Conservation (phyloP, 306 rosid genomes). For the Hippophae tibetana region DNA sequence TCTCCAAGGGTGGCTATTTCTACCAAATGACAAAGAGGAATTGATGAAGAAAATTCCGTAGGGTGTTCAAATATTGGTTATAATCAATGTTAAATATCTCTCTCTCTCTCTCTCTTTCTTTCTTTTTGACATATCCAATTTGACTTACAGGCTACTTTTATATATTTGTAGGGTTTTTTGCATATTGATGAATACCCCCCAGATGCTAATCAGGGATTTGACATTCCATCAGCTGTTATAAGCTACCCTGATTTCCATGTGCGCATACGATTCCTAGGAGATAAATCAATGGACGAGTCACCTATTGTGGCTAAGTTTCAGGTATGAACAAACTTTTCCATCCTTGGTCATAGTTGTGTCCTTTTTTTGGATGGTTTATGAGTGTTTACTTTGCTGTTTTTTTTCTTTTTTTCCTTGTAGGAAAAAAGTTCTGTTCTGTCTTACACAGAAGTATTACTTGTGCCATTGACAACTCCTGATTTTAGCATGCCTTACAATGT, state of each 20-base stretch:
- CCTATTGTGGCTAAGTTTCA: constrained; percentile 63
- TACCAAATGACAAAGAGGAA: no score
- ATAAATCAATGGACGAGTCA: constrained; percentile 35
- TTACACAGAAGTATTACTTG: constrained; percentile 80
- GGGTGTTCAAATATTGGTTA: no score
- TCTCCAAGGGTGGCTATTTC: no score
- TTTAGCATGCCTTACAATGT: constrained; percentile 97
- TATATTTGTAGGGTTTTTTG: constrained; percentile 62
- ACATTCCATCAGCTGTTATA: constrained; percentile 88
- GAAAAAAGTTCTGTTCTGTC: constrained; percentile 53
- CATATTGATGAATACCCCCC: constrained; percentile 96
- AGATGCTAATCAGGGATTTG: constrained; percentile 94
- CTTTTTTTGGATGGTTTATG: background rate
- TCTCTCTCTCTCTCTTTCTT: constrained; percentile 6
- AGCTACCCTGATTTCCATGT: constrained; percentile 68
- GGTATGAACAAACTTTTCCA: constrained; percentile 30
- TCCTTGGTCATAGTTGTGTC: constrained; percentile 3
- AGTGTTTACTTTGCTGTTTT: constrained; percentile 11
- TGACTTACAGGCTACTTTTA: background rate
- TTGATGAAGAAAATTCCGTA: no score
- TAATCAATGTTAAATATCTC: background rate
- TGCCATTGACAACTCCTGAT: constrained; percentile 92
- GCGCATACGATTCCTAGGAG: constrained; percentile 37
- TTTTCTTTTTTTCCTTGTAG: constrained; percentile 33
- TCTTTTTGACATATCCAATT: background rate